phyloP scores from a whole-genome alignment of 352 stramenopile genomes.

The Sclerospora graminicola region DNA sequence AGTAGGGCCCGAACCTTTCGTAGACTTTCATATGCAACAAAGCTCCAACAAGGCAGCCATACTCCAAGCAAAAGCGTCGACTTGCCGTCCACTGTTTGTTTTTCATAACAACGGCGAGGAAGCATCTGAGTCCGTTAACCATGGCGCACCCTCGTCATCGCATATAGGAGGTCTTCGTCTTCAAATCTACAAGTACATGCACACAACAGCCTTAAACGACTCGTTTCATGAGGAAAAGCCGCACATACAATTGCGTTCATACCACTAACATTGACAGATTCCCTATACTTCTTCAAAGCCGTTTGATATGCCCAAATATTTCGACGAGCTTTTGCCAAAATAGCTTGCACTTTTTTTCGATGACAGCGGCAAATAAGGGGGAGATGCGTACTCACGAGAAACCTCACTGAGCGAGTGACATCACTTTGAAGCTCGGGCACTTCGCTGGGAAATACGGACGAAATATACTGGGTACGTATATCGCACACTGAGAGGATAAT shows the following conservation, averaged over 20 bases:
- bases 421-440: slow-evolving; percentile 14
- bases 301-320: slow-evolving; percentile 14
- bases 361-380: slow-evolving; percentile 21
- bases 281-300: slow-evolving; percentile 8
- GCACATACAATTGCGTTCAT: neutral
- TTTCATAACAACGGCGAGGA: no score
- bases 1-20: no score
- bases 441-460: slow-evolving; percentile 20
- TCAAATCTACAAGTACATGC: slow-evolving; percentile 2
- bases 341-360: slow-evolving; percentile 18
- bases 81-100: no score
- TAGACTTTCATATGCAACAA: no score
- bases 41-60: no score
- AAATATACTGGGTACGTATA: slow-evolving; percentile 23
- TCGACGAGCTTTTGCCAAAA: slow-evolving; percentile 16
- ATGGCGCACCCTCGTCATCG: no score
- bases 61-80: no score
- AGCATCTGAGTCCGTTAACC: no score
- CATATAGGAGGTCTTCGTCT: no score
- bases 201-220: slow-evolving; percentile 5
- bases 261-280: slow-evolving; percentile 4
- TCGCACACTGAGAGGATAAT: slow-evolving; percentile 15
- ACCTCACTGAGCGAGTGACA: slow-evolving; percentile 15
- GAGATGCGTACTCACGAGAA: slow-evolving; percentile 17
- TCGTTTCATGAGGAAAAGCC: neutral